Conservation (phyloP, 768 basidiomycete genomes). For the Suillus luteus region DNA sequence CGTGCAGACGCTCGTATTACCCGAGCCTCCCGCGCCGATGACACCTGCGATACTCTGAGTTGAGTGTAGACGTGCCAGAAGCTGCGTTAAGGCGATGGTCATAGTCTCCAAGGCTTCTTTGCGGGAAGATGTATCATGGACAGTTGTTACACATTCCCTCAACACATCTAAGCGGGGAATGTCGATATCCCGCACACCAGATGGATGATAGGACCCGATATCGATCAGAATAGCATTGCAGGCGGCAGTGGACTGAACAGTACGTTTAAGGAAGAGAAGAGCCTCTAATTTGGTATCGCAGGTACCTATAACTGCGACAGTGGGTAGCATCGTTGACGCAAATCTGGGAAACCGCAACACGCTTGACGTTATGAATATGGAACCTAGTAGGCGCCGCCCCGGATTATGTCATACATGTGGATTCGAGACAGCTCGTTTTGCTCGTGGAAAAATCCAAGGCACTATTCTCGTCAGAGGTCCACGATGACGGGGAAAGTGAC, state of each 20-base stretch:
- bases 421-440: background rate
- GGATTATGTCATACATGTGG: constrained; percentile 25
- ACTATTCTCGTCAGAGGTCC: constrained; percentile 4
- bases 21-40: constrained; percentile 27
- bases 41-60: constrained; percentile 22
- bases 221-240: constrained; percentile 33
- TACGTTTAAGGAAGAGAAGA: constrained; percentile 25
- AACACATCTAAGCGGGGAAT: constrained; percentile 26
- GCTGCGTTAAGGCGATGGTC: constrained; percentile 22
- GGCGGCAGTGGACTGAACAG: constrained; percentile 14
- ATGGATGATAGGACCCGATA: constrained; percentile 23
- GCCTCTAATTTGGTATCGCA: constrained; percentile 31
- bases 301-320: constrained; percentile 29
- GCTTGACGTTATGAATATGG: background rate
- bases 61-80: constrained; percentile 19
- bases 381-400: background rate
- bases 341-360: background rate
- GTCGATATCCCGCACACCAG: constrained; percentile 20
- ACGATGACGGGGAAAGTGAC: constrained; percentile 10
- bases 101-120: constrained; percentile 18
- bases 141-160: constrained; percentile 8
- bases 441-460: background rate
- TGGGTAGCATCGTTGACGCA: constrained; percentile 13
- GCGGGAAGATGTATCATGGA: constrained; percentile 15
- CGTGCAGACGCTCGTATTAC: constrained; percentile 28